phyloP scores from a whole-genome alignment of 352 stramenopile species.

The Aphanomyces invadans region DNA sequence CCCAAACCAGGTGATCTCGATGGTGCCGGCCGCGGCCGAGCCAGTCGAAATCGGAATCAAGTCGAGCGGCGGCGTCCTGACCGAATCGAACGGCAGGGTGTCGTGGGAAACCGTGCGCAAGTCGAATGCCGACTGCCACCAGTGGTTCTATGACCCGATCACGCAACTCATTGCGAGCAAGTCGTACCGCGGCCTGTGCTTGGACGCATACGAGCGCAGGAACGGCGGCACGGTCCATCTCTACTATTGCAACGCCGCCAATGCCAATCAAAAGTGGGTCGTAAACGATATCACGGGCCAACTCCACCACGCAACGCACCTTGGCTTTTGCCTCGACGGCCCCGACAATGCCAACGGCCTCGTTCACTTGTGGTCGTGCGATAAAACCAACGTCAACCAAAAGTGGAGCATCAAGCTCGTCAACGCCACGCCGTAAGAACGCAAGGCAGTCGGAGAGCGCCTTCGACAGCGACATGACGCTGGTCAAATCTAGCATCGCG shows the following conservation, averaged over 20 bases:
- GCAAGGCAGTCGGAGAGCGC: not conserved
- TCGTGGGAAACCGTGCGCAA: not conserved
- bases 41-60: conserved; percentile 2
- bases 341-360: conserved; percentile 46
- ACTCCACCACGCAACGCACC: conserved; percentile 38
- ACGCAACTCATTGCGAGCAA: conserved; percentile 8
- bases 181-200: conserved; percentile 4
- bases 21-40: not conserved
- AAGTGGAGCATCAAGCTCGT: conserved; percentile 3
- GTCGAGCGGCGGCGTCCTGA: not conserved
- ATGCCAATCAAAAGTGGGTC: conserved; percentile 58
- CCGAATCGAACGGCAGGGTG: not conserved
- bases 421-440: conserved; percentile 3
- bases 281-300: conserved; percentile 41
- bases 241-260: conserved; percentile 47
- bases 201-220: conserved; percentile 11
- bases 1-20: conserved; percentile 11
- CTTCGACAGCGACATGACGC: not conserved
- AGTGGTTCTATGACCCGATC: conserved; percentile 23
- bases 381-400: conserved; percentile 16
- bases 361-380: conserved; percentile 41
- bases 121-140: not conserved
- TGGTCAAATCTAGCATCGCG: not conserved
- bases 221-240: conserved; percentile 45
- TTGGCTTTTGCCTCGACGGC: conserved; percentile 48